Evolutionary conservation across 2,329 filamentous ascomycete genomes (phyloP).

Genomic region (Tolypocladium pustulatum): DNA sequence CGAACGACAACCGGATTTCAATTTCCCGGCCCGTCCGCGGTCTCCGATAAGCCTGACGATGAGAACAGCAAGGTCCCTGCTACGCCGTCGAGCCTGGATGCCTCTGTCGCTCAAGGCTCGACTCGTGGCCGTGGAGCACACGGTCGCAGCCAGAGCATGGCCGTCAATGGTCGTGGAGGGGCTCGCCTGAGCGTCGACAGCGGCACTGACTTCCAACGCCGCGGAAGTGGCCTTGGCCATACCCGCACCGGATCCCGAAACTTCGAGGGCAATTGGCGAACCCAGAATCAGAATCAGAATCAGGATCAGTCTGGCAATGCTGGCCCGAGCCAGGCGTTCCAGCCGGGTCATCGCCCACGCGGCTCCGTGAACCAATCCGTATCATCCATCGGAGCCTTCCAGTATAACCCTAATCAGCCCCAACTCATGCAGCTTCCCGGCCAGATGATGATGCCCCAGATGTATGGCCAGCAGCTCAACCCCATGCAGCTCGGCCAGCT

Average conservation of each 20-base stretch:
- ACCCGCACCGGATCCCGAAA: slow-evolving; percentile 78
- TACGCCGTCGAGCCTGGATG: slow-evolving; percentile 19
- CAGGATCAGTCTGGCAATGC: slow-evolving; percentile 43
- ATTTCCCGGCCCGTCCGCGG: slow-evolving; percentile 70
- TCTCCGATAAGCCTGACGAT: slow-evolving; percentile 49
- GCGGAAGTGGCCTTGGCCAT: slow-evolving; percentile 53
- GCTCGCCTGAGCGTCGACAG: slow-evolving; percentile 52
- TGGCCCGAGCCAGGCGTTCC: slow-evolving; percentile 63
- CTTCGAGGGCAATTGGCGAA: slow-evolving; percentile 97
- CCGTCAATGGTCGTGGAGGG: slow-evolving; percentile 61
- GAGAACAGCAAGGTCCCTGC: slow-evolving; percentile 24
- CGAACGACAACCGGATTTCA: slow-evolving; percentile 89
- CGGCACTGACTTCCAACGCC: slow-evolving; percentile 57
- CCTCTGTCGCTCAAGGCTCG: slow-evolving; percentile 28
- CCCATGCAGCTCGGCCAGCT: slow-evolving; percentile 82
- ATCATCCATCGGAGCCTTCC: slow-evolving; percentile 73
- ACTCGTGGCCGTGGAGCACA: slow-evolving; percentile 48
- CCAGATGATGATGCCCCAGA: slow-evolving; percentile 76
- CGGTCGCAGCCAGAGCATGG: slow-evolving; percentile 86
- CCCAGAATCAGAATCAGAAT: slow-evolving; percentile 50
- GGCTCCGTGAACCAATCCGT: slow-evolving; percentile 81
- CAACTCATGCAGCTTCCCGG: slow-evolving; percentile 80
- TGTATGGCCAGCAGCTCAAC: slow-evolving; percentile 84
- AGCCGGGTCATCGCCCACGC: slow-evolving; percentile 81
- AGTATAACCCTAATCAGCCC: slow-evolving; percentile 71